Evolutionary conservation across 495 filamentous ascomycete species (phyloP), one percentile per base, ranked within the genome.

Genomic region (Hapsidospora chrysogenum): DNA sequence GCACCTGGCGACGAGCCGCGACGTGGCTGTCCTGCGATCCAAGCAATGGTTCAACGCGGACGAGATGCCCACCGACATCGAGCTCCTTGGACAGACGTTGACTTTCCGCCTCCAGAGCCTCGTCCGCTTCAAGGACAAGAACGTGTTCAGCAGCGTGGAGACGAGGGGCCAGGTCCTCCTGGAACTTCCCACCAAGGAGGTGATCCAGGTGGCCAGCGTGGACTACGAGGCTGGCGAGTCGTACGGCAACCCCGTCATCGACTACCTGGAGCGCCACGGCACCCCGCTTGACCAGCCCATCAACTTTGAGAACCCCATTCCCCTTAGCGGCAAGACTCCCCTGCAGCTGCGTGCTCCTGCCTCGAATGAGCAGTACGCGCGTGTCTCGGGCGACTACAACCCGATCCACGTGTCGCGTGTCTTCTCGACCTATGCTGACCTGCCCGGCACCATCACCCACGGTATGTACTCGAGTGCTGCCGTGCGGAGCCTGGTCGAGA

Each of bases 381-480:
- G 82, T 35, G 92, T 99, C 20, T 96, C 92, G 29, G 92, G 92
- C 16, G 89, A 99, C 49, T 96, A 83, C 66, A 99, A 99, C 52
- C 89, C 89, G 7, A 99, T 99, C 42, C 89, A 99, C 63, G 89
- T 96, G 29, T 95, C 89, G 2, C 77, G 87, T 34, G 84, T 93
- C 25, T 99, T 99, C 62, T 74, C 92, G 11, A 80, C 70, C 55
- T 99, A 96, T 50, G 89, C 87, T 51, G 86, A 81, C 54, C 73
- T 99, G 14, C 84, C 82, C 0, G 87, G 87, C 22, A 97, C 87
- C 19, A 97, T 97, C 53, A 95, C 87, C 2, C 87, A 99, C 53
- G 89, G 89, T 40, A 99, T 99, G 89, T 99, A 96, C 67, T 83
- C 85, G 4, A 95, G 87, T 59, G 89, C 89, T 35, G 85, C 92